Evolutionary conservation across 2,329 filamentous ascomycete genomes (phyloP).

Genomic region (Gyromitra esculenta): DNA sequence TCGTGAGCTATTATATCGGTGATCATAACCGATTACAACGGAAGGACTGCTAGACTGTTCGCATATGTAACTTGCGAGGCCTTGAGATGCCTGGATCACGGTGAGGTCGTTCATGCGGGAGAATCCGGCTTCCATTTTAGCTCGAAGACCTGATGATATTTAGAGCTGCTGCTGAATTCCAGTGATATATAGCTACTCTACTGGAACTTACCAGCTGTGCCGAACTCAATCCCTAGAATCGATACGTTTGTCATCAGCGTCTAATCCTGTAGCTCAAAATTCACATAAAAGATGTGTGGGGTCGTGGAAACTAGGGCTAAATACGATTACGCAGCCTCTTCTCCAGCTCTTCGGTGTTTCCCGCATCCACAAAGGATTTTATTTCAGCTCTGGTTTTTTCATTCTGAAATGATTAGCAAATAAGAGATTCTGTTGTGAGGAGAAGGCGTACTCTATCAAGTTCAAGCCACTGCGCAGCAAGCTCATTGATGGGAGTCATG

Average conservation of each 20-base stretch:
- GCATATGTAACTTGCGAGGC: conserved; percentile 70
- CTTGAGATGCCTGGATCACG: conserved; percentile 72
- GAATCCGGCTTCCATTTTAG: conserved; percentile 73
- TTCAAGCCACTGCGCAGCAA: conserved; percentile 56
- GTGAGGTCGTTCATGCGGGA: conserved; percentile 70
- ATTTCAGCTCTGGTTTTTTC: conserved; percentile 56
- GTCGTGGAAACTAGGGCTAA: not conserved
- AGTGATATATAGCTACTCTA: too few species aligned
- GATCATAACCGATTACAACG: conserved; percentile 71
- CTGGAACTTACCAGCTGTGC: conserved; percentile 54
- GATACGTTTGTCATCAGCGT: not conserved
- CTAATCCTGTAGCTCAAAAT: not conserved
- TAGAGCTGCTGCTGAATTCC: not conserved
- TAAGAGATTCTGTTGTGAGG: not conserved
- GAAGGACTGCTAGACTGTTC: conserved; percentile 62
- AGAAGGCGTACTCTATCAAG: conserved; percentile 54
- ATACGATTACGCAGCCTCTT: conserved; percentile 55
- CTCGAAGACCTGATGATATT: conserved; percentile 67
- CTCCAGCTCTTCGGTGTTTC: conserved; percentile 55
- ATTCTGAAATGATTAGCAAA: conserved; percentile 52
- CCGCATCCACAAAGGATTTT: conserved; percentile 51
- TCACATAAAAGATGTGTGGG: not conserved
- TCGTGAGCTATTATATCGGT: conserved; percentile 70
- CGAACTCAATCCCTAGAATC: conserved; percentile 56
- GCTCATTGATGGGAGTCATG: conserved; percentile 44